phyloP scores from a whole-genome alignment of 2,329 filamentous ascomycete species.

The Fusarium setosum region DNA sequence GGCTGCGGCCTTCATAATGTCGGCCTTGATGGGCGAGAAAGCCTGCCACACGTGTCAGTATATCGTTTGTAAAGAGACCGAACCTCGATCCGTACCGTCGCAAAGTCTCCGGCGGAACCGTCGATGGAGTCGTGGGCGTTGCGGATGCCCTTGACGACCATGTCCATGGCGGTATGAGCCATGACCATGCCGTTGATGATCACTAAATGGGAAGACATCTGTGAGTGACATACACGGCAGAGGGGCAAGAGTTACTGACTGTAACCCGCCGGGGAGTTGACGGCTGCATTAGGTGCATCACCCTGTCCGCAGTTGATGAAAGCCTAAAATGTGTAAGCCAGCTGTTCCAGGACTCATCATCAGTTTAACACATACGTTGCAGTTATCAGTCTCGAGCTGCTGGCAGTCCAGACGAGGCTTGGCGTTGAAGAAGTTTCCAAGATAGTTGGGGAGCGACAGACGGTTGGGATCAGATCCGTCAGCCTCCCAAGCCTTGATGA shows the following conservation, averaged over 20 bases:
- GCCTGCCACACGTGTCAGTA: neutral
- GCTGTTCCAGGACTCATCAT: neutral
- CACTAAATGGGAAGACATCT: neutral
- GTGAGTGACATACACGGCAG: neutral
- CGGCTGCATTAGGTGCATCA: neutral
- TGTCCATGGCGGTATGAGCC: neutral
- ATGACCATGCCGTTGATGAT: neutral
- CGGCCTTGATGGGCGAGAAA: neutral
- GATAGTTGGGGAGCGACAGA: neutral
- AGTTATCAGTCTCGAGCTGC: neutral
- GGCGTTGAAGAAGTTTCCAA: neutral
- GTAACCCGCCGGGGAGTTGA: neutral
- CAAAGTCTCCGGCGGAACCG: neutral
- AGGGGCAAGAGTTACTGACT: neutral
- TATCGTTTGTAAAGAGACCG: neutral
- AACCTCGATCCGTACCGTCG: neutral
- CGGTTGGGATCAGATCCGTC: neutral
- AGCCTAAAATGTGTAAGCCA: neutral
- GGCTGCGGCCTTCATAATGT: neutral
- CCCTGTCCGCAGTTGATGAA: neutral
- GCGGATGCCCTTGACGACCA: neutral
- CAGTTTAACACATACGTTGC: neutral
- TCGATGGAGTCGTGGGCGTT: neutral
- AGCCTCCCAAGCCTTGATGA: neutral
- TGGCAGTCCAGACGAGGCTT: neutral